Percentiles rank a stretch among this genome's conserved stretches.
Conservation (phyloP, 1,284 basidiomycete species). For the Malassezia furfur region DNA sequence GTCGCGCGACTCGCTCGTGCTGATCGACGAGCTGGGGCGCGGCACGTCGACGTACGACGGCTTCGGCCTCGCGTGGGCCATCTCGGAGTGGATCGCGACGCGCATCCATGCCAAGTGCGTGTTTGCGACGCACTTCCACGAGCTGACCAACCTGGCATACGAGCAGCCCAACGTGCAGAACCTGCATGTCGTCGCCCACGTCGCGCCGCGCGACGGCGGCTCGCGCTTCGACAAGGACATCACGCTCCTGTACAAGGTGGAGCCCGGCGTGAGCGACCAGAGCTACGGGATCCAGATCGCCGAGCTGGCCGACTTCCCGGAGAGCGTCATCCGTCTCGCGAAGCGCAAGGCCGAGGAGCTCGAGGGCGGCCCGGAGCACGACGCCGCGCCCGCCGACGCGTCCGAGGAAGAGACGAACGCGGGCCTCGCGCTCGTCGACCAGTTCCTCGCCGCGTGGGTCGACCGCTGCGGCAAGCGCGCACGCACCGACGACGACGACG, state of each 20-base stretch:
- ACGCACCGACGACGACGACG: not conserved
- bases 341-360: constrained; percentile 90
- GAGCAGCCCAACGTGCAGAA: constrained; percentile 82
- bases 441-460: constrained; percentile 9
- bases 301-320: constrained; percentile 88
- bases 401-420: not conserved
- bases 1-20: constrained; percentile 82
- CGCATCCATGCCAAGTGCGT: constrained; percentile 66
- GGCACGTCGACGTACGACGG: constrained; percentile 99
- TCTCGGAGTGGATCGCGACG: constrained; percentile 89
- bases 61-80: constrained; percentile 96
- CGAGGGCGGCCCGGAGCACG: constrained; percentile 67
- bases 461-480: not conserved
- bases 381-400: not conserved
- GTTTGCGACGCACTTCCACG: constrained; percentile 97
- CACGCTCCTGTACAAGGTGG: constrained; percentile 87
- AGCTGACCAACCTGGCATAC: constrained; percentile 81
- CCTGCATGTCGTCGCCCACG: constrained; percentile 88
- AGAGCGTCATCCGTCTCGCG: constrained; percentile 83
- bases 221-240: constrained; percentile 56
- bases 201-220: constrained; percentile 53
- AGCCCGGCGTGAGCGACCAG: constrained; percentile 64
- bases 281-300: constrained; percentile 98
- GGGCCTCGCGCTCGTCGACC: constrained; percentile 12
- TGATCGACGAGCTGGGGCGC: constrained; percentile 94